Base-by-base conservation (phyloP, 2,329 filamentous ascomycete genomes). In the Chaetothyriales sp. region DNA sequence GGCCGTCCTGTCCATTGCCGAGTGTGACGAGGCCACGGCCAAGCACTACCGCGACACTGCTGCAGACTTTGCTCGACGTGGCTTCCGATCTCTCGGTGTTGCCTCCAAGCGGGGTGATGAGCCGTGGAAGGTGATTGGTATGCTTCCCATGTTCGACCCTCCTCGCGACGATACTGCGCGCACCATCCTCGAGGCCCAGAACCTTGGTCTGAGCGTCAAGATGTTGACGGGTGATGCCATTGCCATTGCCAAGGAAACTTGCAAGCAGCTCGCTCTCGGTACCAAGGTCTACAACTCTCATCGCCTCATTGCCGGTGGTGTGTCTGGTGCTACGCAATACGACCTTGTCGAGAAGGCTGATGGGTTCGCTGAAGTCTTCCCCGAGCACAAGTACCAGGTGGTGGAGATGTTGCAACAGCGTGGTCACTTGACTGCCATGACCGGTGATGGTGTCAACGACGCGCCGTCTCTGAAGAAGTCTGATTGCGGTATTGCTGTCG, bases 211-310 rank as follows among this genome's bases (percentile, higher is more conserved):
- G 33, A 80, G 78, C 59, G 83, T 87, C 61, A 87, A 87, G 79
- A 87, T 87, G 83, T 73, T 87, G 69, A 87, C 83, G 71, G 83
- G 83, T 77, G 83, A 87, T 66, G 83, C 83, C 58, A 84, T 86
- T 62, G 83, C 83, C 62, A 87, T 87, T 60, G 83, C 83, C 54
- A 86, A 86, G 74, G 83, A 87, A 71, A 87, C 83, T 60, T 87
- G 83, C 78, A 85, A 86, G 74, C 86, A 86, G 81, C 76, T 87
- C 66, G 82, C 83, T 60, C 79, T 87, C 54, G 82, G 82, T 62
- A 86, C 83, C 66, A 86, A 86, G 75, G 83, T 88, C 60, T 87
- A 87, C 75, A 85, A 86, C 74, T 86, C 83, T 54, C 80, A 84
- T 65, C 83, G 82, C 71, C 77, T 88, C 59, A 85, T 86, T 62